A percentile compares a stretch with the other conserved stretches of the same genome.
Conservation (phyloP, 1,284 basidiomycete species). For the Leucoagaricus sp. region DNA sequence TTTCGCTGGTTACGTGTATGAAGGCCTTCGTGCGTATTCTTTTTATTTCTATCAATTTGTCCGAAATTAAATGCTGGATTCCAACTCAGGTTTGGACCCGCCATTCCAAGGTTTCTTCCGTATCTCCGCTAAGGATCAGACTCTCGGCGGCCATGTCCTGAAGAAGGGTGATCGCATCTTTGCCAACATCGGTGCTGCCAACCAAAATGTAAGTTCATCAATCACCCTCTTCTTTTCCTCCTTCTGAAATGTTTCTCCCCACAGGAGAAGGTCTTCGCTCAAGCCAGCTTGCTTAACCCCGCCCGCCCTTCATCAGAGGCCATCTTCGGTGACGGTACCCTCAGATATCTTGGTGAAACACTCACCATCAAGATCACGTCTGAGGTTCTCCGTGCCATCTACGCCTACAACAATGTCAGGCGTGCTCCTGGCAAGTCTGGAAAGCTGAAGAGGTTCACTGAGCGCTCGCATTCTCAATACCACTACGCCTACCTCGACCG, state of each 20-base stretch:
- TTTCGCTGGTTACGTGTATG: conserved; percentile 55
- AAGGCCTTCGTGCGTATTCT: conserved; percentile 61
- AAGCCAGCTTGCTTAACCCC: conserved; percentile 49
- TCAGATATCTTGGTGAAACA: conserved; percentile 58
- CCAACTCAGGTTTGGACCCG: conserved; percentile 42
- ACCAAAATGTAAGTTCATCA: conserved; percentile 49
- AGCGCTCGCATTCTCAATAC: conserved; percentile 32
- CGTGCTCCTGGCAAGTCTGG: conserved; percentile 63
- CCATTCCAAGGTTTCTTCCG: conserved; percentile 54
- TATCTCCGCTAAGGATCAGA: conserved; percentile 46
- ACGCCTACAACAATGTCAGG: conserved; percentile 50
- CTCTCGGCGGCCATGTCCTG: conserved; percentile 42
- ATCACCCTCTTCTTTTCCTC: too few species aligned
- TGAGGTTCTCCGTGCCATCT: conserved; percentile 55
- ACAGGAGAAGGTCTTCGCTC: conserved; percentile 50
- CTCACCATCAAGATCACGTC: conserved; percentile 55
- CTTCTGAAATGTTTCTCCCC: too few species aligned
- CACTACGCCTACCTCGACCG: conserved; percentile 34
- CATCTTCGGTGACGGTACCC: conserved; percentile 54
- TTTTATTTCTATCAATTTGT: neutral
- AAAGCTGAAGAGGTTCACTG: conserved; percentile 36
- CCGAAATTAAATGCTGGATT: neutral
- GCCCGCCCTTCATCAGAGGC: conserved; percentile 48
- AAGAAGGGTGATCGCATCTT: conserved; percentile 55
- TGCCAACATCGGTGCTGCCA: conserved; percentile 58